These are phyloP conservation scores for Calonectria henricotiae DNA, from an alignment of 2,329 filamentous ascomycete species.

Conservation along the genomic window DNA sequence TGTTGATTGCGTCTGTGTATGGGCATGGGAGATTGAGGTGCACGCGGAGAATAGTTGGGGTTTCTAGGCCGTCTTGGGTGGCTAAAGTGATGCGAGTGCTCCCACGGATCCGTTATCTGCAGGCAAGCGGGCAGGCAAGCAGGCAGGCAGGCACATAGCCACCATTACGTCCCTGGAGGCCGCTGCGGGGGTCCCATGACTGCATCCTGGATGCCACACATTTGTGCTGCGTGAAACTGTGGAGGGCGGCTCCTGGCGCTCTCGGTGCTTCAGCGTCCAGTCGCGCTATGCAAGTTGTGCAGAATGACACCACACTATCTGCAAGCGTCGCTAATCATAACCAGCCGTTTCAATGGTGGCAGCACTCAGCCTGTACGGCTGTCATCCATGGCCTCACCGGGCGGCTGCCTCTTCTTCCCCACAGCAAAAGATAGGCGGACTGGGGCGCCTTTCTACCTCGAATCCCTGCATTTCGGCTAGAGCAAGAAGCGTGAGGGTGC, in stretches of 20 bases:
- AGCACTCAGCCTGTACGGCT: conserved; percentile 10
- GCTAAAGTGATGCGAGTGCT: background rate
- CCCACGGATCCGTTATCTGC: conserved; percentile 6
- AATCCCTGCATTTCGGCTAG: background rate
- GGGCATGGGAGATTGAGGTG: background rate
- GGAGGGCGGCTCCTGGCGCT: conserved; percentile 13
- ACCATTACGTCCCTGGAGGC: conserved; percentile 6
- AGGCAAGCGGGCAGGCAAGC: background rate
- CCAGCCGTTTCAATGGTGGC: background rate
- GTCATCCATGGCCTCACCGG: conserved; percentile 15
- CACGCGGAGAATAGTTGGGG: background rate
- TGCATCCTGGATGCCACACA: background rate
- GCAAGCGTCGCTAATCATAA: conserved; percentile 10
- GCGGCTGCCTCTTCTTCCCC: conserved; percentile 5
- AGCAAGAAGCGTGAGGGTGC: background rate
- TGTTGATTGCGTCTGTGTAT: background rate
- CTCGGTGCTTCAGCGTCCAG: background rate
- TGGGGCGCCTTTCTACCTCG: background rate
- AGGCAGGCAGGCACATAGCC: conserved; percentile 8
- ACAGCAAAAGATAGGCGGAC: conserved; percentile 7
- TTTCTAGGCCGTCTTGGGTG: background rate
- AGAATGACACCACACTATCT: conserved; percentile 21
- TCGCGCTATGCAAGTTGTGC: conserved; percentile 3
- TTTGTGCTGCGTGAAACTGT: conserved; percentile 9
- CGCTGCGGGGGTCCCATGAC: conserved; percentile 17